Percentiles rank a stretch among this genome's conserved stretches.
phyloP scores from a whole-genome alignment of 78 protist species.

The Capsaspora owczarzaki region DNA sequence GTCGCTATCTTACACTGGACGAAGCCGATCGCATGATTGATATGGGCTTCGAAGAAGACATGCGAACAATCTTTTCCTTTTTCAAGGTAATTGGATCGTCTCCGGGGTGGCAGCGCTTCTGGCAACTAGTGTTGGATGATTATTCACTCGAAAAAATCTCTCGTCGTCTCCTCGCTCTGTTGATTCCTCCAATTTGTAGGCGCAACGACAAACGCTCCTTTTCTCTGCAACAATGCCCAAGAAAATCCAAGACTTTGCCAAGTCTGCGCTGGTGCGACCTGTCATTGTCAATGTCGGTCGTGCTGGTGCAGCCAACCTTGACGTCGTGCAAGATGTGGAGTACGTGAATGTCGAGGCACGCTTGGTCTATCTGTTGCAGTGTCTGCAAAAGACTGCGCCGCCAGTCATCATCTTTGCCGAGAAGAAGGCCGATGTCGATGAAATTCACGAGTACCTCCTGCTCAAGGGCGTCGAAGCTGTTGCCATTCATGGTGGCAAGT shows the following conservation, averaged over 20 bases:
- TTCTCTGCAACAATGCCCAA: constrained; percentile 43
- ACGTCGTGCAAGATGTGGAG: constrained; percentile 38
- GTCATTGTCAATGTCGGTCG: constrained; percentile 37
- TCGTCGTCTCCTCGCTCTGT: no score
- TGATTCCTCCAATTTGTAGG: no score
- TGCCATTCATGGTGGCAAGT: constrained; percentile 76
- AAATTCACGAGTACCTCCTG: constrained; percentile 91
- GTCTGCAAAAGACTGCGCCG: constrained; percentile 97
- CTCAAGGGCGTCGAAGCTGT: constrained; percentile 71
- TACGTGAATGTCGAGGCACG: constrained; percentile 51
- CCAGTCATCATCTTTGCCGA: constrained; percentile 89
- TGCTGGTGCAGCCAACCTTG: constrained; percentile 40
- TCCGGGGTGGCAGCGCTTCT: no score
- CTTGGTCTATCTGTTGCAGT: constrained; percentile 85
- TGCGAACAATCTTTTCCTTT: constrained; percentile 63
- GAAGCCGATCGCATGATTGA: constrained; percentile 95
- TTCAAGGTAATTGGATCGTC: constrained; percentile 77
- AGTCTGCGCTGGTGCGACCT: constrained; percentile 32
- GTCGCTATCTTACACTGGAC: constrained; percentile 71
- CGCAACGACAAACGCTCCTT: constrained; percentile 15
- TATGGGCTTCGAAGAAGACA: constrained; percentile 87
- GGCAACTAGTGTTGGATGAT: no score
- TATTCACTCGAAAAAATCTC: no score
- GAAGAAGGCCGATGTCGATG: constrained; percentile 91
- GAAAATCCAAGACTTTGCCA: constrained; percentile 37